Base-by-base conservation (phyloP, 139 green algal genomes). In the Coccomyxa sp. region DNA sequence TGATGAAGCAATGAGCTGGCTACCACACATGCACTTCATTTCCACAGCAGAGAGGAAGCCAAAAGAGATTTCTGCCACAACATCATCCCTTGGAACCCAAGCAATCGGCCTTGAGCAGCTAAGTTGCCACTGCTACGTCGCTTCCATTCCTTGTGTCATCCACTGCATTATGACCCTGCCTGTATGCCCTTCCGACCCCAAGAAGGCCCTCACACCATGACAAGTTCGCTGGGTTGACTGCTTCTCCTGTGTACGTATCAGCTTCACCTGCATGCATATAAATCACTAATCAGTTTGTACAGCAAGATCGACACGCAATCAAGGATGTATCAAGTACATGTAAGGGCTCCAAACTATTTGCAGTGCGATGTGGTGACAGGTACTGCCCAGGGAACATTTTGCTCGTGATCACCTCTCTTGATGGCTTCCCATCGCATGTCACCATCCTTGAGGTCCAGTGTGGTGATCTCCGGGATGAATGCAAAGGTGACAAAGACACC, bases 191-290 rank as follows among this genome's bases (percentile, higher is more conserved):
- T 58, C 80, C 81, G 51, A 78, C 78, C 16, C 84, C 79, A 13
- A 85, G 32, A 38, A 85, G 77, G 25, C 79, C 67, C 88, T 95
- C 92, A 58, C 85, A 89, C 9, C 87, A 60, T 23, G 85, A 91
- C 21, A 95, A 83, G 86, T 95, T 84, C 67, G 81, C 88, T 25
- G 91, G 92, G 82, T 92, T 92, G 31, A 94, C 82, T 4, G 90
- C 92, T 76, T 92, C 85, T 23, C 89, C 88, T 74, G 81, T 57
- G 67, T 91, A 90, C 0, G 30, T 79, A 21, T 45, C 32, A 13
- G 16, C 23, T 16, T 88, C 25, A n/a, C 75, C 86, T 28, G 76
- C 83, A 58, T 86, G 60, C 51, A 58, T 38, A 28, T 7, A 30
- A 80, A 66, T 60, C 23, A 58, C 18, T 60, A 80, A 60, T 63